Conservation (phyloP, 1,284 basidiomycete species). For the Fistulina hepatica region DNA sequence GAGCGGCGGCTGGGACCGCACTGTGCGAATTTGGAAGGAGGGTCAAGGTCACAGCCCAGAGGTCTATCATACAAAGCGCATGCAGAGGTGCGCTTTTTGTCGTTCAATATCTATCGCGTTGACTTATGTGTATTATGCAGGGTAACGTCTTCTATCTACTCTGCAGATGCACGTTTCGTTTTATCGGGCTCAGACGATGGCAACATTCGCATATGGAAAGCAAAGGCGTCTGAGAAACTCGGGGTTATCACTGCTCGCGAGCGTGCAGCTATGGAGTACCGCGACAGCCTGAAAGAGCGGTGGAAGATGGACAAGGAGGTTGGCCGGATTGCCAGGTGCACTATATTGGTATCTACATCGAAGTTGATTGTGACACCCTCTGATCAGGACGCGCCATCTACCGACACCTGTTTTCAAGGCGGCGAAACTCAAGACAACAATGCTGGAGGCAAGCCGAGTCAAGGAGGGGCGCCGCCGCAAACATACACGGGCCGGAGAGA, state of each 20-base stretch:
- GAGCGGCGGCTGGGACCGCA: conserved; percentile 93
- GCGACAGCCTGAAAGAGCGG: conserved; percentile 77
- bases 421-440: conserved; percentile 79
- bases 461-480: conserved; percentile 92
- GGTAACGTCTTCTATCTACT: conserved; percentile 69
- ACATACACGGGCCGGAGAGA: conserved; percentile 75
- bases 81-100: conserved; percentile 68
- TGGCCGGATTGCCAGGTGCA: conserved; percentile 70
- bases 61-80: conserved; percentile 97
- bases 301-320: conserved; percentile 86
- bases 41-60: conserved; percentile 78
- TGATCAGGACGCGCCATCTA: conserved; percentile 65
- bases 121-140: conserved; percentile 29
- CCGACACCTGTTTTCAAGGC: conserved; percentile 89
- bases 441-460: conserved; percentile 82
- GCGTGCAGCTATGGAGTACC: conserved; percentile 86
- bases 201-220: conserved; percentile 96
- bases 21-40: conserved; percentile 88
- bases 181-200: conserved; percentile 95
- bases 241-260: conserved; percentile 90
- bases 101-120: conserved; percentile 5
- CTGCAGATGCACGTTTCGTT: conserved; percentile 87
- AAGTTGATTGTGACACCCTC: not conserved
- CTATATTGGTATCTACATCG: conserved; percentile 9
- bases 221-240: conserved; percentile 85